Percentiles rank a stretch among this genome's conserved stretches.
Evolutionary conservation across 306 rosid species (phyloP).

Genomic region (Fagus crenata): DNA sequence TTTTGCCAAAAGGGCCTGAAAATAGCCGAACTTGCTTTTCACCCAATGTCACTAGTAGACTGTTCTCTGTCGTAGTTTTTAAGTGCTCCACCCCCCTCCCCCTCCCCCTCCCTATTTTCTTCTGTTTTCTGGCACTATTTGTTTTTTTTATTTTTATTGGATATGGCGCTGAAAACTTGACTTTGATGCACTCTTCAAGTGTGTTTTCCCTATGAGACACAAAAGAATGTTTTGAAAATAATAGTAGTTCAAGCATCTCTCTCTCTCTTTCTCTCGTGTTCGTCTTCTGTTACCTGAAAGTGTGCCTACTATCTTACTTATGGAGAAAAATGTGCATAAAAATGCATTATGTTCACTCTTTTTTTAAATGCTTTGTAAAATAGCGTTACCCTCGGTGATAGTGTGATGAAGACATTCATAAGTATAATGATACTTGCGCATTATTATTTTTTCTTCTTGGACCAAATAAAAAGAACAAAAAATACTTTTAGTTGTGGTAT

Average conservation of each 20-base stretch:
- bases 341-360: no score
- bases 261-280: no score
- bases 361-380: no score
- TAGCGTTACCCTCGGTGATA: no score
- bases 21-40: conserved; percentile 1
- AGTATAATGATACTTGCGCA: no score
- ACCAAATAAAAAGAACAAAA: no score
- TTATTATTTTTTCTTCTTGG: no score
- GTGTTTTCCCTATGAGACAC: conserved; percentile 30
- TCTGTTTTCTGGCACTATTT: neutral
- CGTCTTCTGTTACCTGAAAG: neutral
- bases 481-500: no score
- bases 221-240: conserved; percentile 23
- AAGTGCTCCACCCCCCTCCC: conserved; percentile 9
- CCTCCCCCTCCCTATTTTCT: neutral
- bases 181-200: conserved; percentile 22
- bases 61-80: conserved; percentile 17
- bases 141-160: conserved; percentile 4
- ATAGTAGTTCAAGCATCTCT: neutral
- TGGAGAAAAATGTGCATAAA: no score
- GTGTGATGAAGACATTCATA: no score
- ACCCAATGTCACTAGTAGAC: conserved; percentile 10
- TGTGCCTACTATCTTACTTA: no score
- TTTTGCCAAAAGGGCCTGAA: conserved; percentile 74
- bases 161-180: conserved; percentile 28